Base-by-base conservation (phyloP, 2,329 filamentous ascomycete genomes). In the Paramyrothecium sp. region DNA sequence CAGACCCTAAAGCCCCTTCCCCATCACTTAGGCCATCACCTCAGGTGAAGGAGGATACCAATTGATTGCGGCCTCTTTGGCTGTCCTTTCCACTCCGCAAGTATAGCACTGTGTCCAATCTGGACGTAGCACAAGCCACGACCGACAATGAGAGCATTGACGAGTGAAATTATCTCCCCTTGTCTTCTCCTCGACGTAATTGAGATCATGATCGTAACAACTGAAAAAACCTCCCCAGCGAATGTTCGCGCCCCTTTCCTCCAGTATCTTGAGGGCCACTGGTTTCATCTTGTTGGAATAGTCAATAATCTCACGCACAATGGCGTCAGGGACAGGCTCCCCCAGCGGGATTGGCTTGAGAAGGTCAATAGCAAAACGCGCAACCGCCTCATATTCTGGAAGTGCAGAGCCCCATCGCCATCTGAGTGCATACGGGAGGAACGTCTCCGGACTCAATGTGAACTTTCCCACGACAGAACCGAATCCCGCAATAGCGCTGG, bases 351-450 rank as follows among this genome's bases (percentile, higher is more conserved):
- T 54, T 13, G 19, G 20, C 17, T 38, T 44, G 12, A 54, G 16
- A n/a, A 48, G 38, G 11, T 54, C 53, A 54, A 54, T 48, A 21
- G 38, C 21, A 7, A 48, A 48, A 16, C 38, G 53, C 41, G 53
- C 53, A 46, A 54, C 53, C n/a, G 20, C 44, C n/a, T 48, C 44
- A 21, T 54, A 54, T 3, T 48, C 41, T 13, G 53, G 20, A 54
- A 47, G 16, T 11, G 33, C 2, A 30, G 53, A 48, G 22, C 53
- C 53, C 11, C 23, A 54, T 34, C 38, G 26, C 53, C 53, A 53
- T 4, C 30, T 30, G 7, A 34, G 10, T 3, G 51, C 51, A 30
- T 53, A 53, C 5, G 23, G 30, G 16, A 53, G 22, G 30, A 53
- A 53, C 5, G 51, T 53, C 51, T 53, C 51, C 11, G 22, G 51